Evolutionary conservation across 2,329 filamentous ascomycete genomes (phyloP), one percentile per base, ranked within the genome.

Genomic region (Endocalyx cinctus): DNA sequence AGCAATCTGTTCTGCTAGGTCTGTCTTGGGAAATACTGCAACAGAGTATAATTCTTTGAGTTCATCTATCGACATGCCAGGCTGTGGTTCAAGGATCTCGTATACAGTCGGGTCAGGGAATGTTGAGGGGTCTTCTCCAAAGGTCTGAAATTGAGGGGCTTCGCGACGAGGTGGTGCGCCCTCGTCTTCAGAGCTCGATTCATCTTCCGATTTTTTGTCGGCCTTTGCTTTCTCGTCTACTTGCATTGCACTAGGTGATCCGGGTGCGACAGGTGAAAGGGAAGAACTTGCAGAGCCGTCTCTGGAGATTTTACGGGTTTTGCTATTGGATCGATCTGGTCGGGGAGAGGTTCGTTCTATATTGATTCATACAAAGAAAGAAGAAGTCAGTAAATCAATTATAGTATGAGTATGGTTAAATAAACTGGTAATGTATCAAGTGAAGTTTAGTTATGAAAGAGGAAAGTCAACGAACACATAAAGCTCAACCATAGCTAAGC

Each of bases 81-180:
- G 74, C 1, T 75, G 74, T 16, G 89, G 71, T 0, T 82, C 72
- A 35, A 82, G 81, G 42, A 98, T 96, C 56, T 98, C 85, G 66
- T 98, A 98, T 31, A 96, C 74, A 22, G 90, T 95, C 2, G 89
- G 88, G 54, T 98, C 92, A 14, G 78, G 77, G 51, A 90, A 95
- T n/a, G 81, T 87, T 17, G 87, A 85, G 0, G 90, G 90, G 54
- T 97, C 88, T 25, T 90, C 82, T 38, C 90, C 90, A 58, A 96
- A 97, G 1, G 87, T 89, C 61, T 94, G 86, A 52, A 82, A 81
- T 38, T 89, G 83, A 5, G 85, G 87, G 25, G 75, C 70, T 31
- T 82, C 77, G 17, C 75, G 72, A 42, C 72, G 70, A 52, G 81
- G 71, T 37, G 75, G 74, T 48, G 77, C 66, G 47, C 76, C 64